phyloP scores from a whole-genome alignment of 768 basidiomycete species.

The Russula dissimulans region DNA sequence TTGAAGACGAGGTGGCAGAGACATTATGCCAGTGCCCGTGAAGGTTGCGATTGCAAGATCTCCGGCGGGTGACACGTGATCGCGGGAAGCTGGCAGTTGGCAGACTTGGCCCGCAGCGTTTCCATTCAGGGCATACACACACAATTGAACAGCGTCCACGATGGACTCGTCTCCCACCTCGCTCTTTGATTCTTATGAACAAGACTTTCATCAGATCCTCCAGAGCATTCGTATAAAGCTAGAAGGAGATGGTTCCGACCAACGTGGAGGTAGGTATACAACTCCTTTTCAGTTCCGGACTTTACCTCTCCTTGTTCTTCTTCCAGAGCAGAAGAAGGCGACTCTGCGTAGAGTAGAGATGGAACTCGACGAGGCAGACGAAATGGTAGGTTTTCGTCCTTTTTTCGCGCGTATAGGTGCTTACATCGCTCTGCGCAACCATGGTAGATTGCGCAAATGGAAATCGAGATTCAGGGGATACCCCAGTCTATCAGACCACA shows the following conservation, averaged over 20 bases:
- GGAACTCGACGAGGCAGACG: constrained; percentile 97
- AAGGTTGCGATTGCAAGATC: no score
- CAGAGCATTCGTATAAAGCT: constrained; percentile 69
- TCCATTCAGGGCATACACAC: no score
- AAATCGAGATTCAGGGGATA: constrained; percentile 93
- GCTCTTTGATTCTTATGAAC: constrained; percentile 87
- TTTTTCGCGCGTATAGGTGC: no score
- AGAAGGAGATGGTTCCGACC: constrained; percentile 55
- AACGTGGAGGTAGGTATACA: constrained; percentile 51
- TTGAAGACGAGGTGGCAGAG: constrained; percentile 55
- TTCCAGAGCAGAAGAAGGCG: constrained; percentile 70
- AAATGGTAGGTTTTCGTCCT: constrained; percentile 57
- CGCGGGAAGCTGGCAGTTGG: not conserved
- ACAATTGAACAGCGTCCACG: constrained; percentile 3
- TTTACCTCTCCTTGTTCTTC: not conserved
- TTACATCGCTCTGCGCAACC: no score
- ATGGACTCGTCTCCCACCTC: constrained; percentile 83
- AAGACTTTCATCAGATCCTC: constrained; percentile 82
- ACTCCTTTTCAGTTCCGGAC: not conserved
- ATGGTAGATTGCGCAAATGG: constrained; percentile 92
- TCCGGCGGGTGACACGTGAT: not conserved
- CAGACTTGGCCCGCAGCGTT: not conserved
- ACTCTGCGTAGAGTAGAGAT: constrained; percentile 78
- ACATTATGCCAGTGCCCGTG: constrained; percentile 29
- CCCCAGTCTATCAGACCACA: constrained; percentile 73